A percentile compares a stretch with the other conserved stretches of the same genome.
Conservation (phyloP, 805 yeast species). For the Pichia gijzeniarum region DNA sequence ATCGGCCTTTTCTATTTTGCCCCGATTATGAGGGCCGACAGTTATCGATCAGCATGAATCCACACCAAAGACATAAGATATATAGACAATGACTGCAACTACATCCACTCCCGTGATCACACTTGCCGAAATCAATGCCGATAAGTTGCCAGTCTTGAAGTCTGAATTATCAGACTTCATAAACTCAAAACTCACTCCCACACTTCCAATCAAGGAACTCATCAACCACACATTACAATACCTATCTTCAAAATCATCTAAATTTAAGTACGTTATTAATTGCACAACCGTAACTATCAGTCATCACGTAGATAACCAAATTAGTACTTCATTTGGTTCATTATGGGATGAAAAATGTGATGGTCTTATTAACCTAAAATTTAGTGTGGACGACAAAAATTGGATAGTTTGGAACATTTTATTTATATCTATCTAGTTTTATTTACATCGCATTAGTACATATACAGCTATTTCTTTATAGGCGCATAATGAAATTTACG, state of each 20-base stretch:
- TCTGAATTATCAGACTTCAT: conserved; percentile 16
- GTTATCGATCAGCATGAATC: too few relatives aligned
- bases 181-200: not conserved
- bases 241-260: conserved; percentile 41
- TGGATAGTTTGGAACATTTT: conserved; percentile 13
- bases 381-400: conserved; percentile 18
- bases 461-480: conserved; percentile 1
- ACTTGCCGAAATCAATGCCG: not conserved
- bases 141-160: conserved; percentile 18
- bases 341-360: conserved; percentile 53
- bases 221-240: conserved; percentile 30
- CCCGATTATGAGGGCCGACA: too few relatives aligned
- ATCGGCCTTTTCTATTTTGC: too few relatives aligned
- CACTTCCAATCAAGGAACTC: conserved; percentile 20
- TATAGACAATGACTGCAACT: too few relatives aligned
- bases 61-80: too few relatives aligned
- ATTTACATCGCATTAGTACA: not conserved
- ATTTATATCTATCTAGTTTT: conserved; percentile 3
- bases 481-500: conserved; percentile 13
- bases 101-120: not conserved
- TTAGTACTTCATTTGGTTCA: conserved; percentile 41
- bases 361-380: conserved; percentile 39
- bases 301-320: conserved; percentile 23
- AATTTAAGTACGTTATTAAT: conserved; percentile 50
- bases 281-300: conserved; percentile 31